These are phyloP conservation scores for Pichia sp. DNA, from an alignment of 1,139 yeast species.

Conservation along the genomic window DNA sequence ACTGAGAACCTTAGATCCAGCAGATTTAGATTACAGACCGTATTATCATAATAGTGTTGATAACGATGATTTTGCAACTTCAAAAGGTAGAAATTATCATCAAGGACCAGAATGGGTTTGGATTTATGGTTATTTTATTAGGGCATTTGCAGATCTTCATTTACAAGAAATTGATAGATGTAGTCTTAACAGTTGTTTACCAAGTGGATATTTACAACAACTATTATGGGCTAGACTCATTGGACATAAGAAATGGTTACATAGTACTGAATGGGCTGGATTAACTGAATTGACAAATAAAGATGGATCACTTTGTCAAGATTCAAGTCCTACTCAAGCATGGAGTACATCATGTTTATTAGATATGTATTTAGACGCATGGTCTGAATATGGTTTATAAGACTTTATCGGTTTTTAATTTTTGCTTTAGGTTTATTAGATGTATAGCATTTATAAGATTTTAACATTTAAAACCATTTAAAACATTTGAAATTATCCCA, in stretches of 20 bases:
- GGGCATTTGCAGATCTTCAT: constrained; percentile 64
- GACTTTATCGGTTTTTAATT: no score
- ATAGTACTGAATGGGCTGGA: constrained; percentile 84
- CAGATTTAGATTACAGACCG: constrained; percentile 87
- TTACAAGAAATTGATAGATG: constrained; percentile 30
- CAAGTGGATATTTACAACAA: constrained; percentile 36
- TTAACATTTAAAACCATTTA: no score
- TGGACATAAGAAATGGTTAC: constrained; percentile 65
- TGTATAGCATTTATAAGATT: not conserved
- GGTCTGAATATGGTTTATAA: constrained; percentile 9
- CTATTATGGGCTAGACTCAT: constrained; percentile 48
- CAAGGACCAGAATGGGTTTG: constrained; percentile 99
- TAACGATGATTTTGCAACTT: constrained; percentile 78
- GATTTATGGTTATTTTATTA: constrained; percentile 79
- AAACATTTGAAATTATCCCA: no score
- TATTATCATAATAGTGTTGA: constrained; percentile 78
- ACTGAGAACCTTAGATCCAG: constrained; percentile 86
- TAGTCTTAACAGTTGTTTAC: constrained; percentile 28
- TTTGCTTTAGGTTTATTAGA: no score
- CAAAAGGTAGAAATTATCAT: constrained; percentile 94
- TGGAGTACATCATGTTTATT: constrained; percentile 88
- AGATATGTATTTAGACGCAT: constrained; percentile 63
- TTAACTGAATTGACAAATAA: constrained; percentile 87
- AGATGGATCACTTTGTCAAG: constrained; percentile 72
- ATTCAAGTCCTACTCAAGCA: constrained; percentile 94